A percentile compares a stretch with the other conserved stretches of the same genome.
These are phyloP conservation scores for Corinectria fuckeliana DNA, from an alignment of 2,329 filamentous ascomycete genomes.

Conservation along the genomic window DNA sequence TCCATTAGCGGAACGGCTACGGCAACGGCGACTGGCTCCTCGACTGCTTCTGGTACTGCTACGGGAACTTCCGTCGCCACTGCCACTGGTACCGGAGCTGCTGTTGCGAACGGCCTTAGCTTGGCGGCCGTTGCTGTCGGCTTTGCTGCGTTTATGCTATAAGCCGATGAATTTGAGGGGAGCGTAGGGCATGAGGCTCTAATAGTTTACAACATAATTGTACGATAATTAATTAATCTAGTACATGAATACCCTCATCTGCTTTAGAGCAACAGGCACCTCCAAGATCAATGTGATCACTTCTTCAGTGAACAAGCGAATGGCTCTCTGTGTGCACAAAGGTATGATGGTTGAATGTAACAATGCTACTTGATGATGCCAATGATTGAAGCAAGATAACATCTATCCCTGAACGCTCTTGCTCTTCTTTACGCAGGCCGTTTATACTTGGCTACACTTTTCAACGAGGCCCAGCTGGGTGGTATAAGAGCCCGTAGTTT, in stretches of 20 bases:
- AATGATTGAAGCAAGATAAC: too few species aligned
- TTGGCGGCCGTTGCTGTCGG: slow-evolving; percentile 38
- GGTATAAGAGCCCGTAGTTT: slow-evolving; percentile 27
- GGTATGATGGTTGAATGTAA: too few species aligned
- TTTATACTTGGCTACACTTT: too few species aligned
- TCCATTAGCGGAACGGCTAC: slow-evolving; percentile 23
- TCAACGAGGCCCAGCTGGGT: not conserved
- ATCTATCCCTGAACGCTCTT: too few species aligned
- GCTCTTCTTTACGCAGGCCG: too few species aligned
- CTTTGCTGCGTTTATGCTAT: slow-evolving; percentile 40
- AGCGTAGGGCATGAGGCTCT: not conserved
- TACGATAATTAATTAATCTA: not conserved
- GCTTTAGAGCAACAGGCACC: not conserved
- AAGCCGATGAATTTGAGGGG: slow-evolving; percentile 6
- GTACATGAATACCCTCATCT: not conserved
- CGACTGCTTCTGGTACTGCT: slow-evolving; percentile 11
- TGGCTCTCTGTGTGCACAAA: not conserved
- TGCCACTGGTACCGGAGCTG: slow-evolving; percentile 32
- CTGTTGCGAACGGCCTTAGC: slow-evolving; percentile 33
- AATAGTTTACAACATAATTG: not conserved
- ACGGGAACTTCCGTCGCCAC: too few species aligned
- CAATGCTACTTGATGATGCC: too few species aligned
- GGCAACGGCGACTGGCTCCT: not conserved
- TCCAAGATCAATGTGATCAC: too few species aligned
- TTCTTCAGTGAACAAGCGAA: too few species aligned